Conservation (phyloP, 148 eudicot species). For the Chenopodium suecicum region DNA sequence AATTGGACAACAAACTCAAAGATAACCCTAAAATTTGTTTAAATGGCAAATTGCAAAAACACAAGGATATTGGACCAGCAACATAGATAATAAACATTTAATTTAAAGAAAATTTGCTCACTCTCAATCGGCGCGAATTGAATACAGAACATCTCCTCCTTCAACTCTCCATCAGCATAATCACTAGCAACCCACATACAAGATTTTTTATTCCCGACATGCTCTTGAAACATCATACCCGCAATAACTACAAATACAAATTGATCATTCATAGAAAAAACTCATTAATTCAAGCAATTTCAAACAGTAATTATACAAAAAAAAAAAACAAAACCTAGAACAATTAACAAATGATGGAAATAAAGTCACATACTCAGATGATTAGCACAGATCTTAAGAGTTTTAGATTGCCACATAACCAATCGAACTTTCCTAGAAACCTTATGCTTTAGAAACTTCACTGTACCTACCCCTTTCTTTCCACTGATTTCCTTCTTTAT, state of each 20-base stretch:
- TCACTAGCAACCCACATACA: constrained; percentile 97
- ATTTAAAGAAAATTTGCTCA: constrained; percentile 33
- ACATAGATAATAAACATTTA: neutral
- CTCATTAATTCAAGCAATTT: neutral
- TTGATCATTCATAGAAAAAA: neutral
- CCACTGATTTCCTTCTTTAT: constrained; percentile 93
- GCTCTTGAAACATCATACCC: constrained; percentile 82
- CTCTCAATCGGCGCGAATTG: constrained; percentile 67
- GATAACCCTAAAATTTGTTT: too few relatives aligned
- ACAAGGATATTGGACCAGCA: neutral
- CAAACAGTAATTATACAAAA: neutral
- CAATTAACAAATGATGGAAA: neutral
- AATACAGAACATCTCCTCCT: constrained; percentile 78
- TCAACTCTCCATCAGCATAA: constrained; percentile 85
- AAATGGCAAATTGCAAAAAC: too few relatives aligned
- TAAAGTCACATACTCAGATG: constrained; percentile 55
- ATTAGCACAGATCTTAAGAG: constrained; percentile 91
- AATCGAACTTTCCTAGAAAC: constrained; percentile 66
- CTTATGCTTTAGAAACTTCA: constrained; percentile 86
- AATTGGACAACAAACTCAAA: too few relatives aligned
- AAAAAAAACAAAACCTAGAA: neutral
- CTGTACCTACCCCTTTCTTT: constrained; percentile 88
- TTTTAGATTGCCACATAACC: constrained; percentile 85
- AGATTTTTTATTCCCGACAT: constrained; percentile 85
- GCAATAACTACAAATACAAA: constrained; percentile 41